Percentiles rank a stretch among this genome's conserved stretches.
Evolutionary conservation across 345 rosid species (phyloP).

Genomic region (Garcia nutans): DNA sequence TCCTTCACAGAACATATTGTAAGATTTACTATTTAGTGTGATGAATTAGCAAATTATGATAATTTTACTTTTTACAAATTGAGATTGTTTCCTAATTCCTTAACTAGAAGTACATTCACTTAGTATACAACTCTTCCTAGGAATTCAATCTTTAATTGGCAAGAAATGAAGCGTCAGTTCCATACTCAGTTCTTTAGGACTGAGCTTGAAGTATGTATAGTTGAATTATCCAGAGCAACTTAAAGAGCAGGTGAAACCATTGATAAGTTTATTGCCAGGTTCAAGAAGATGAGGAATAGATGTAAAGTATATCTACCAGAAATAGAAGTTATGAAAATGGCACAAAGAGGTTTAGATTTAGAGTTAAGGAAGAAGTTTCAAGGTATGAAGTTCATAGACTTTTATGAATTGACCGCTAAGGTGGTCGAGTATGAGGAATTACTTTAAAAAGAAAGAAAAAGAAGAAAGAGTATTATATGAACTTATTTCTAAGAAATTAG

Average conservation of each 20-base stretch:
- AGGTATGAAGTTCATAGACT: neutral
- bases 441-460: neutral
- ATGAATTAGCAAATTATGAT: neutral
- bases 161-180: neutral
- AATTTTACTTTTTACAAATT: too few species aligned
- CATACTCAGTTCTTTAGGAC: neutral
- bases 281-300: too few species aligned
- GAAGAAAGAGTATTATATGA: neutral
- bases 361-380: too few species aligned
- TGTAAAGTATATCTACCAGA: too few species aligned
- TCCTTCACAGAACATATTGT: neutral
- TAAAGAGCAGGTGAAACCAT: neutral
- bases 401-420: neutral
- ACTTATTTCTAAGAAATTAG: neutral
- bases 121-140: neutral
- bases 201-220: neutral
- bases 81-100: neutral
- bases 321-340: too few species aligned
- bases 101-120: neutral
- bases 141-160: neutral
- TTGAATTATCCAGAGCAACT: neutral
- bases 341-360: too few species aligned
- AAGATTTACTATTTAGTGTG: too few species aligned
- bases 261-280: too few species aligned
- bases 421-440: neutral